Evolutionary conservation across 345 rosid genomes (phyloP).

Genomic region (Eucalyptus marginata): DNA sequence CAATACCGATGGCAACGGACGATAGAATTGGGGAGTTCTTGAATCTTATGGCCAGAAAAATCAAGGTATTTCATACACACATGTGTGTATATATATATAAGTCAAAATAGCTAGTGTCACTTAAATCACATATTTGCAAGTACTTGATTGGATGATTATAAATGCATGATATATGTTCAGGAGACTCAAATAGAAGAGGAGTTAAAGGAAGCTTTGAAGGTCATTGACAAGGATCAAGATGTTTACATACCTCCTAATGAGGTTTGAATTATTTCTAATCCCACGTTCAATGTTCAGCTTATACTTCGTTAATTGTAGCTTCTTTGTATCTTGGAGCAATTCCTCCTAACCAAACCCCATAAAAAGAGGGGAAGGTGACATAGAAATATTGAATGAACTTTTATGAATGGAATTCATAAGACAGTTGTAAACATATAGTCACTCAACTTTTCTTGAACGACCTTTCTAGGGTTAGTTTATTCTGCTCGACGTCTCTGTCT

Average conservation of each 20-base stretch:
- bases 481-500: not conserved
- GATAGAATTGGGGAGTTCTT: slow-evolving; percentile 56
- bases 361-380: not conserved
- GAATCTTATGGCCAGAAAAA: slow-evolving; percentile 56
- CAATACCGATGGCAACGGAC: slow-evolving; percentile 39
- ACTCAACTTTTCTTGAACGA: not conserved
- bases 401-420: not conserved
- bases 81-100: too few species aligned
- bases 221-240: slow-evolving; percentile 59
- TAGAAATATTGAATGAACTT: not conserved
- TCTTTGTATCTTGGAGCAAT: not conserved
- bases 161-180: not conserved
- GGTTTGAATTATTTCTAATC: slow-evolving; percentile 11
- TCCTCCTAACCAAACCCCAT: not conserved
- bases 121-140: not conserved
- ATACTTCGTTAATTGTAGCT: not conserved
- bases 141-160: not conserved
- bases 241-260: slow-evolving; percentile 46
- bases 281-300: not conserved
- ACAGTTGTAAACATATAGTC: not conserved
- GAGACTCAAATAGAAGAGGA: slow-evolving; percentile 45
- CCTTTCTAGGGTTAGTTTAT: not conserved
- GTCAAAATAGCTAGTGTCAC: not conserved
- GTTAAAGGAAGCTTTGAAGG: slow-evolving; percentile 48
- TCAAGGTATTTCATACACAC: slow-evolving; percentile 20